phyloP scores from a whole-genome alignment of 2,329 filamentous ascomycete species.

The Myriosclerotinia duriaeana region DNA sequence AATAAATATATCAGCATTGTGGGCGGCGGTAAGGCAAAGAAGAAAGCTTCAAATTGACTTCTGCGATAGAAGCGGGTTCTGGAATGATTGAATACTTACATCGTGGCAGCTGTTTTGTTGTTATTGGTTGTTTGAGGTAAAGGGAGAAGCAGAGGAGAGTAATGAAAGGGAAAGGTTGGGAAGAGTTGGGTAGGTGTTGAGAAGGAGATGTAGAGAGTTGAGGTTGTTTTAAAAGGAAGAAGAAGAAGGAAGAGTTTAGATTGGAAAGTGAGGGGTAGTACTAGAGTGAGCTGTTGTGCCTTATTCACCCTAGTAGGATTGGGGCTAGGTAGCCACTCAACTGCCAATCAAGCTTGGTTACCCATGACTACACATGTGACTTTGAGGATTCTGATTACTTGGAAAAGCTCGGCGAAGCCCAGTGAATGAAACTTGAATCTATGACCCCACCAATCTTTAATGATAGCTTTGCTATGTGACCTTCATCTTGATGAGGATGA shows the following conservation, averaged over 20 bases:
- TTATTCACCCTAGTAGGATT: not conserved
- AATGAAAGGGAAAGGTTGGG: not conserved
- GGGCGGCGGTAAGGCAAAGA: not conserved
- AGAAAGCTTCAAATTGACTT: not conserved
- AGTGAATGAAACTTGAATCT: not conserved
- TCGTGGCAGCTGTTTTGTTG: not conserved
- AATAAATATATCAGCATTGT: not conserved
- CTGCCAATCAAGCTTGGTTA: not conserved
- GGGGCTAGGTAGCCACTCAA: not conserved
- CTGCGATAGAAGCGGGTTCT: not conserved
- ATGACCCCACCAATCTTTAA: not conserved
- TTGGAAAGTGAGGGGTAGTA: not conserved
- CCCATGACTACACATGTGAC: not conserved
- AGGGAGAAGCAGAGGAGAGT: not conserved
- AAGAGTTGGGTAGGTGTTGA: not conserved
- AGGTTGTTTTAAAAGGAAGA: not conserved
- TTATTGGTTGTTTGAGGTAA: too few relatives aligned
- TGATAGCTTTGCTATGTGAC: not conserved
- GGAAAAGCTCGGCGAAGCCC: not conserved
- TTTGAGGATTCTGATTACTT: not conserved
- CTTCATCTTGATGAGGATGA: not conserved
- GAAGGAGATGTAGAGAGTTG: not conserved
- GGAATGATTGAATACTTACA: conserved; percentile 4
- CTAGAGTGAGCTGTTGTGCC: not conserved
- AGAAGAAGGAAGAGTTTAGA: not conserved